Evolutionary conservation across 1,284 basidiomycete genomes (phyloP).

Genomic region (Tremellales sp.): DNA sequence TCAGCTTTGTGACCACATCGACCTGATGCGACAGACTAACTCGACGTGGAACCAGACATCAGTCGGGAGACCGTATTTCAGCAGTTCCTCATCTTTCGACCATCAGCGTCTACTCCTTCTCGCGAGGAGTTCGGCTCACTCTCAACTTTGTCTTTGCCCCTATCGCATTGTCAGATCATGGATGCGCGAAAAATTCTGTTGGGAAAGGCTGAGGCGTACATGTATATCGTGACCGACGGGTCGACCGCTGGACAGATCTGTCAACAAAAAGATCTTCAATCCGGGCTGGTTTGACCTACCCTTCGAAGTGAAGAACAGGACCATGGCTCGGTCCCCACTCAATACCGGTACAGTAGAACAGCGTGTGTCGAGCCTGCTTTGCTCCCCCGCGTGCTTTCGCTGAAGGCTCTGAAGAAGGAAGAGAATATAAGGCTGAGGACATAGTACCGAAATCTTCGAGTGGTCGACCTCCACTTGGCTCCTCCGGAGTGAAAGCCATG

Average conservation of each 20-base stretch:
- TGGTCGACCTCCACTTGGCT: too few relatives aligned
- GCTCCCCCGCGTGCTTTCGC: too few relatives aligned
- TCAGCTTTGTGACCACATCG: background rate
- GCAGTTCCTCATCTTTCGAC: constrained; percentile 73
- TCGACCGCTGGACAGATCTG: constrained; percentile 49
- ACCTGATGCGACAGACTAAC: constrained; percentile 18
- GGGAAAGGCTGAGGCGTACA: constrained; percentile 45
- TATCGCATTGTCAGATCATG: constrained; percentile 6
- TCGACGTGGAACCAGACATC: constrained; percentile 60
- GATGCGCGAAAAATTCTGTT: background rate
- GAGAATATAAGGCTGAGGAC: too few relatives aligned
- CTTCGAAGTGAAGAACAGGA: constrained; percentile 56
- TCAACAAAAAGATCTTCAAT: constrained; percentile 8
- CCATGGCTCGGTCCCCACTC: too few relatives aligned
- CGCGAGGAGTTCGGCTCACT: constrained; percentile 56
- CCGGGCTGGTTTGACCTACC: constrained; percentile 32
- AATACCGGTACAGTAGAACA: too few relatives aligned
- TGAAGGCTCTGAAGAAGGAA: too few relatives aligned
- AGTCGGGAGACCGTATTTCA: constrained; percentile 71
- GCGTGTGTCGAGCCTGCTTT: too few relatives aligned
- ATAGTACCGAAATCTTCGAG: too few relatives aligned
- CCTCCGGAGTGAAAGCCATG: too few relatives aligned
- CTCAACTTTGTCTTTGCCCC: constrained; percentile 93
- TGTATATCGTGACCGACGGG: constrained; percentile 75
- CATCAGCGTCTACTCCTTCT: constrained; percentile 1